Evolutionary conservation across 176 grass and related monocot genomes (phyloP), one percentile per base, ranked within the genome.

Genomic region (Juncus inflexus): DNA sequence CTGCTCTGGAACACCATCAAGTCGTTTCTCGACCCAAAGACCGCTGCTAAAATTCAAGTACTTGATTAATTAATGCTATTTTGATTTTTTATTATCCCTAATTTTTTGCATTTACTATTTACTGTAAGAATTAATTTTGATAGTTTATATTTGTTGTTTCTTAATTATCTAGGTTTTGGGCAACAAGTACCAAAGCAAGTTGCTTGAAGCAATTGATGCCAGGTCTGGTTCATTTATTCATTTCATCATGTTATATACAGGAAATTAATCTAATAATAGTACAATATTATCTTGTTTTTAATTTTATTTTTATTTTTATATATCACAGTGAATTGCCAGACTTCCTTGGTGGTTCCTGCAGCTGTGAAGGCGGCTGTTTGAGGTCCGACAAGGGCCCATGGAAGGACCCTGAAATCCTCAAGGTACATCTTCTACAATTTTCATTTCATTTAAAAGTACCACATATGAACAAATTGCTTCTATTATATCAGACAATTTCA

Each of bases 1-100:
- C 80, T 99, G 2, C 73, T 99, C 52, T 99, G 94, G 94, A 86
- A 91, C 85, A 99, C 94, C 0, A 80, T 99, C 57, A 99, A 99
- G 78, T 86, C 88, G 5, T 97, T 97, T 70, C 94, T 97, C 15
- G 94, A 97, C 50, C 94, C 94, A 7, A 97, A 92, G 61, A 97
- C 94, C 9, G 90, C 88, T 14, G 75, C 94, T 66, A 97, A 97
- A 77, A 97, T 97, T 61, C 85, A 97, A 55, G 94, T 97, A 97
- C 68, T 54, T 9, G 7, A 58, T 52, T 10, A 7, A 11, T 67
- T 0, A 37, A 3, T 37, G 37, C 7, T 45, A 58, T 15, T 3
- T 53, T 35, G 4, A 10, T 56, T 67, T 12, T 9, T 3, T 13
- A 74, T 74, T 15, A 1, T 5, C 9, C 54, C 52, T 58, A 41